A percentile compares a stretch with the other conserved stretches of the same genome.
Conservation (phyloP, 2,329 filamentous ascomycete genomes). For the Colletotrichum musae region DNA sequence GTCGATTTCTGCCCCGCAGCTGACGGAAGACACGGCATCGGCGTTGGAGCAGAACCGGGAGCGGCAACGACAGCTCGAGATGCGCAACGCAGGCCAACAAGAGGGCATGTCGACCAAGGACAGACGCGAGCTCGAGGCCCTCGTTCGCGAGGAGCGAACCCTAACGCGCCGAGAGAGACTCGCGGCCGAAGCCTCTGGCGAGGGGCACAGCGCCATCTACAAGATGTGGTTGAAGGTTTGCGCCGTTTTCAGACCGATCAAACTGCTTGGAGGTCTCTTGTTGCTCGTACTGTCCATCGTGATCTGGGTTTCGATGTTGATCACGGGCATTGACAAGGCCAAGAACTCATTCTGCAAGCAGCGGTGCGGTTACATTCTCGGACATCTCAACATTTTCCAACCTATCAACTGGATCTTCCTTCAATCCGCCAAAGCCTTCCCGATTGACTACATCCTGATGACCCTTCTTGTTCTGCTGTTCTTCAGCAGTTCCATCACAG, state of each 20-base stretch:
- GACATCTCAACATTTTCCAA: slow-evolving; percentile 90
- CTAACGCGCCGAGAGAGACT: slow-evolving; percentile 90
- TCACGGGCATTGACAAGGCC: slow-evolving; percentile 96
- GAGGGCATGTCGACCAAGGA: slow-evolving; percentile 87
- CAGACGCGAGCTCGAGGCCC: slow-evolving; percentile 86
- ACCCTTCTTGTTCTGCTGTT: slow-evolving; percentile 87
- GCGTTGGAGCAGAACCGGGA: slow-evolving; percentile 91
- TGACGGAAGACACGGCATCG: slow-evolving; percentile 82
- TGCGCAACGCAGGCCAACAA: slow-evolving; percentile 82
- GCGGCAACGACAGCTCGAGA: slow-evolving; percentile 90
- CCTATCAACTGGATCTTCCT: slow-evolving; percentile 93
- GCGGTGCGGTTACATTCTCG: slow-evolving; percentile 92
- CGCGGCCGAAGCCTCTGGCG: slow-evolving; percentile 84
- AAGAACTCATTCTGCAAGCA: slow-evolving; percentile 94
- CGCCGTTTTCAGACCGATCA: slow-evolving; percentile 88
- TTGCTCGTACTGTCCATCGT: slow-evolving; percentile 81
- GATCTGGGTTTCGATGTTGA: slow-evolving; percentile 92
- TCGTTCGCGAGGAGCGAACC: slow-evolving; percentile 92
- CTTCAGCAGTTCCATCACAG: slow-evolving; percentile 89
- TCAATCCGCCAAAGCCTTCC: slow-evolving; percentile 85
- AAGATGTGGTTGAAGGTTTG: slow-evolving; percentile 84
- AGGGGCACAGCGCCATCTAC: slow-evolving; percentile 82
- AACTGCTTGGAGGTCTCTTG: slow-evolving; percentile 86
- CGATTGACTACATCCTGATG: slow-evolving; percentile 93
- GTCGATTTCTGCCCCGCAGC: slow-evolving; percentile 84